Evolutionary conservation across 805 yeast genomes (phyloP).

Genomic region (Komagataella populi): DNA sequence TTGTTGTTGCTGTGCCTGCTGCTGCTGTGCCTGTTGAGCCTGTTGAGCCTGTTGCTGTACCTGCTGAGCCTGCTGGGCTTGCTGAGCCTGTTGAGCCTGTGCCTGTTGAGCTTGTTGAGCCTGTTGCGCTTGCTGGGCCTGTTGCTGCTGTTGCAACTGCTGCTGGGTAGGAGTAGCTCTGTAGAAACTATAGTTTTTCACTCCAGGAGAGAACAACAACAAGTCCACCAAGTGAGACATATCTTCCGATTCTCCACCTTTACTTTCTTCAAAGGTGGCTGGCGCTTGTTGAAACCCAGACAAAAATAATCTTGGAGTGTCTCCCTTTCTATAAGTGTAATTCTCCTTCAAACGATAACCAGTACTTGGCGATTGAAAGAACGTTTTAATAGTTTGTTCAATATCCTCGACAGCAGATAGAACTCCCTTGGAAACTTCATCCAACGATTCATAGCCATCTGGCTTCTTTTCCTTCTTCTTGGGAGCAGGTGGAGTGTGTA

Average conservation of each 20-base stretch:
- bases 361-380: constrained; percentile 6
- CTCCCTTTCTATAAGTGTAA: not conserved
- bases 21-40: not conserved
- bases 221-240: constrained; percentile 16
- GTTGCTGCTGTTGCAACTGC: constrained; percentile 4
- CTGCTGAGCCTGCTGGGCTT: not conserved
- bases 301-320: not conserved
- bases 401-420: constrained; percentile 12
- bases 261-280: not conserved
- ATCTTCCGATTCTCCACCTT: constrained; percentile 7
- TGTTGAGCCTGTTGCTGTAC: not conserved
- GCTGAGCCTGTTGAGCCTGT: not conserved
- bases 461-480: constrained; percentile 13
- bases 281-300: not conserved
- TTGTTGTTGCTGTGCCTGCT: not conserved
- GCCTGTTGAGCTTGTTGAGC: constrained; percentile 3
- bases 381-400: constrained; percentile 11
- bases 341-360: not conserved
- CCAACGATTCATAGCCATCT: constrained; percentile 7
- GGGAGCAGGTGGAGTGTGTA: constrained; percentile 3
- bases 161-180: constrained; percentile 1
- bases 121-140: constrained; percentile 5
- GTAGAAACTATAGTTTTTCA: constrained; percentile 15
- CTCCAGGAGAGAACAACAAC: constrained; percentile 17
- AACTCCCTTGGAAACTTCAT: constrained; percentile 10